phyloP scores from a whole-genome alignment of 169 alveolate species.

The Miamiensis avidus region DNA sequence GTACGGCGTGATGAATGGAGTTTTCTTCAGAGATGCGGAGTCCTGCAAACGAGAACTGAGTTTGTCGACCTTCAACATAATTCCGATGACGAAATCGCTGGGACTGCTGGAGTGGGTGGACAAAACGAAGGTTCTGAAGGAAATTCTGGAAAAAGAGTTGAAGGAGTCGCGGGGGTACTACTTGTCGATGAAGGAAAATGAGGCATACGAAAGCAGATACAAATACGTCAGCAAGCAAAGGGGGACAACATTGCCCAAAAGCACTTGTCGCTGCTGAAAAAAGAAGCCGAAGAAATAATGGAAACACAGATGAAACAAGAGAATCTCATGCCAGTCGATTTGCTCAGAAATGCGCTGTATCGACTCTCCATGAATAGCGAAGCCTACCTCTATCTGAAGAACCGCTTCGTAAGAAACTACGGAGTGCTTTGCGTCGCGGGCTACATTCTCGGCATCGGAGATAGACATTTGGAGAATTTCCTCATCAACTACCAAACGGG shows the following conservation, averaged over 20 bases:
- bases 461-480: constrained; percentile 89
- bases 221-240: not conserved
- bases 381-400: constrained; percentile 74
- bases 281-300: constrained; percentile 60
- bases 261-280: constrained; percentile 21
- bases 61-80: constrained; percentile 79
- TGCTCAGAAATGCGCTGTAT: constrained; percentile 76
- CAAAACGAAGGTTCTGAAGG: constrained; percentile 80
- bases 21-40: constrained; percentile 67
- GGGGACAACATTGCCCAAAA: constrained; percentile 1
- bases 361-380: constrained; percentile 74
- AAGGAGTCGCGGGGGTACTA: constrained; percentile 30
- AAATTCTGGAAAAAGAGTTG: constrained; percentile 70
- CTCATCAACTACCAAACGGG: constrained; percentile 78
- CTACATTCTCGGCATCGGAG: constrained; percentile 89
- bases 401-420: constrained; percentile 72
- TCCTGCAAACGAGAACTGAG: constrained; percentile 65
- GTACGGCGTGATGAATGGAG: constrained; percentile 82
- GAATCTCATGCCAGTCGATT: constrained; percentile 67
- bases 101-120: constrained; percentile 89
- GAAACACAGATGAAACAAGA: constrained; percentile 65
- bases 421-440: constrained; percentile 80
- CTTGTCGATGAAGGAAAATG: constrained; percentile 24
- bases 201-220: constrained; percentile 7
- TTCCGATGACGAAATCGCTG: constrained; percentile 82